Evolutionary conservation across 225 moss, liverwort and hornwort species (phyloP), one percentile per base, ranked within the genome.

Genomic region (Pleurozium schreberi): DNA sequence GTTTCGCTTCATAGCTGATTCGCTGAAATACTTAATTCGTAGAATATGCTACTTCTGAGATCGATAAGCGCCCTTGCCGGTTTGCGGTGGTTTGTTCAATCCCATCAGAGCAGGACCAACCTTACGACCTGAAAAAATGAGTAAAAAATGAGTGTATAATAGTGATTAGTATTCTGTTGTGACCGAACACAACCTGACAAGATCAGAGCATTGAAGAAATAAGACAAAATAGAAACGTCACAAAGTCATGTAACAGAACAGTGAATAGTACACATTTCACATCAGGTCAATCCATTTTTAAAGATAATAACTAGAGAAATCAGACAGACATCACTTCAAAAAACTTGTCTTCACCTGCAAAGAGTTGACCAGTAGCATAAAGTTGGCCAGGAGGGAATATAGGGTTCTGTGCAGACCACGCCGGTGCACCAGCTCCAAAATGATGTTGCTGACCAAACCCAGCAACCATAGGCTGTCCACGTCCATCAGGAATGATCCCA

Each of bases 31-130:
- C 12, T 63, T 47, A 50, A 65, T 76, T 36, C n/a, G 65, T 33
- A 61, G 30, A 74, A 64, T 53, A 36, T 42, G 69, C 67, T 92
- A 93, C 82, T 93, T 91, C 80, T 88, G 89, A 88, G 90, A 88
- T 60, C 90, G 89, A 88, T 84, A 90, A 70, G 75, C 82, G 89
- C 90, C 88, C 61, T 85, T 88, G 64, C 88, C 93, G 80, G 89
- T 89, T 86, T 91, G 86, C 18, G 93, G 93, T 82, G 88, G 92
- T 84, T 85, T 89, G 87, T 87, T 87, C 75, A 92, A 87, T 64
- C 93, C 93, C 88, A 91, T 88, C 67, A 90, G 83, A 38, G 90
- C 42, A 69, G 90, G 90, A 70, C 88, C 75, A 84, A 79, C 87
- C 90, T 84, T 93, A 45, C 88, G 90, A 71, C 92, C 93, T 93